phyloP scores from a whole-genome alignment of 257 asterid genomes.

The Jasminum sambac region DNA sequence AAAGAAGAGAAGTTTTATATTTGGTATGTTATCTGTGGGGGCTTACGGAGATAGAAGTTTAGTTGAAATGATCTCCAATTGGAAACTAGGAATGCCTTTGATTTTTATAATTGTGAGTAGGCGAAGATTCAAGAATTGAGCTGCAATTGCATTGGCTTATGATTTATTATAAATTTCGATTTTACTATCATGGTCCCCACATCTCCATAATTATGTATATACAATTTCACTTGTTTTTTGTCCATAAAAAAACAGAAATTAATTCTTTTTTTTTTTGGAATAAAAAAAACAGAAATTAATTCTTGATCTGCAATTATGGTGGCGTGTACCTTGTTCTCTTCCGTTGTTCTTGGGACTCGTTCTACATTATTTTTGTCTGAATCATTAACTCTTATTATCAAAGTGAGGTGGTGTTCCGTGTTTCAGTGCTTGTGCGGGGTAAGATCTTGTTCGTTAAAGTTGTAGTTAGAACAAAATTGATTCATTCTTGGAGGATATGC shows the following conservation, averaged over 20 bases:
- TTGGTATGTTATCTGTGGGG: constrained; percentile 26
- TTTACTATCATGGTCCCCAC: background rate
- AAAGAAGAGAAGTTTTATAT: constrained; percentile 16
- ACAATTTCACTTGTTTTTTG: background rate
- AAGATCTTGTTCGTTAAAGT: too few relatives aligned
- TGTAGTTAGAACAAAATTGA: too few relatives aligned
- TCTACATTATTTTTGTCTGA: background rate
- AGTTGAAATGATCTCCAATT: constrained; percentile 15
- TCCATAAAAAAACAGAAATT: background rate
- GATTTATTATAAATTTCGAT: background rate
- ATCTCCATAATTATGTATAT: background rate
- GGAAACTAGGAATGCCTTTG: constrained; percentile 11
- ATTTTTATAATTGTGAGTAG: background rate
- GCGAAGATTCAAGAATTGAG: background rate
- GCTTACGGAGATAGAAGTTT: constrained; percentile 13
- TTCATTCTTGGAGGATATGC: too few relatives aligned
- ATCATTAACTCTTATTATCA: background rate
- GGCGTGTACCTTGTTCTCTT: background rate
- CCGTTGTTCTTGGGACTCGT: background rate
- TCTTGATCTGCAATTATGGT: background rate
- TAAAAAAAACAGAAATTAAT: too few relatives aligned
- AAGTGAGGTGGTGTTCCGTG: background rate
- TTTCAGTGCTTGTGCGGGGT: too few relatives aligned
- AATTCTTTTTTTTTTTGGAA: too few relatives aligned
- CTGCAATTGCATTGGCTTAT: constrained; percentile 1